These are phyloP conservation scores for Boletus patriciae DNA, from an alignment of 768 basidiomycete genomes.

Conservation along the genomic window DNA sequence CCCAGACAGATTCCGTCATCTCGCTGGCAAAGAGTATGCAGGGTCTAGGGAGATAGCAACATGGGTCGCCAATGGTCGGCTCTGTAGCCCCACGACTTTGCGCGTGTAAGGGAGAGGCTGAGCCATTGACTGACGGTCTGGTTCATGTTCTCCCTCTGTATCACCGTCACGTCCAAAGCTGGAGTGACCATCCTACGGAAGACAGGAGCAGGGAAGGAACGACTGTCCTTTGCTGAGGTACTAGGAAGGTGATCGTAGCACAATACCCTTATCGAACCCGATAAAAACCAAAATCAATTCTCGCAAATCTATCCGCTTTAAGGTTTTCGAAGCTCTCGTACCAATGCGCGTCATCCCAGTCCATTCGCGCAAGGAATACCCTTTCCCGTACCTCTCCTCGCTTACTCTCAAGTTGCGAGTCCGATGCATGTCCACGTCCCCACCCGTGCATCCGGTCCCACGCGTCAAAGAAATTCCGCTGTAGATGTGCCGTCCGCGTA, in stretches of 20 bases:
- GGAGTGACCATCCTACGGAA: not conserved
- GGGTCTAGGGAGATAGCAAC: constrained; percentile 16
- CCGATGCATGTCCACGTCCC: not conserved
- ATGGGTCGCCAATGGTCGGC: not conserved
- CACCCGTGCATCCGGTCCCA: not conserved
- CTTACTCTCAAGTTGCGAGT: not conserved
- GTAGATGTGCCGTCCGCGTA: not conserved
- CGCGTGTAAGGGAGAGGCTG: not conserved
- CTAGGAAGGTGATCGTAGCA: not conserved
- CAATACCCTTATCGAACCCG: not conserved
- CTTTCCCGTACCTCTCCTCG: not conserved
- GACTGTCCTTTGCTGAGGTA: not conserved
- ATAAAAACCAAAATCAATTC: not conserved
- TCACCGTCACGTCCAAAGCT: not conserved
- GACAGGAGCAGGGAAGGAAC: not conserved
- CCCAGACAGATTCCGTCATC: constrained; percentile 7
- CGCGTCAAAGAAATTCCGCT: not conserved
- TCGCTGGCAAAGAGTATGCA: constrained; percentile 23
- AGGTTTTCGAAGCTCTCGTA: not conserved
- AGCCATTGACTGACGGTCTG: not conserved
- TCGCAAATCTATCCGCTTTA: not conserved
- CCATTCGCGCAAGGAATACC: too few species aligned
- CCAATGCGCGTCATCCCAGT: not conserved
- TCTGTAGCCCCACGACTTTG: not conserved
- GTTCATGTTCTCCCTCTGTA: not conserved